A percentile compares a stretch with the other conserved stretches of the same genome.
Conservation (phyloP, 345 rosid genomes). For the Acer yangbiense region DNA sequence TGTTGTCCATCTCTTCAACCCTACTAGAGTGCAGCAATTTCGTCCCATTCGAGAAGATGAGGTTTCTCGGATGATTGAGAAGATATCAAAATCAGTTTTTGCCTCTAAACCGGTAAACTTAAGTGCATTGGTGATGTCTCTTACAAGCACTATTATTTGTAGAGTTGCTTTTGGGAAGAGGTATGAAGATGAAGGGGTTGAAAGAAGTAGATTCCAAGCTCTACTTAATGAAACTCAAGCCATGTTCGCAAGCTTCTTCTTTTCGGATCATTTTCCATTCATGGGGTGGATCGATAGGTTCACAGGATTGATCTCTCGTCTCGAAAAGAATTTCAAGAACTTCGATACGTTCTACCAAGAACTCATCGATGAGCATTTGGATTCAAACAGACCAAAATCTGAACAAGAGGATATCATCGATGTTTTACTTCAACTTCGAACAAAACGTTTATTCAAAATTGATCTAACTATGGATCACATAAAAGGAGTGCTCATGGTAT, state of each 20-base stretch:
- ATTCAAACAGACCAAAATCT: neutral
- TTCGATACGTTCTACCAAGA: slow-evolving; percentile 33
- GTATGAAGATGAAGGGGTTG: slow-evolving; percentile 22
- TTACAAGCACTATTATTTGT: slow-evolving; percentile 23
- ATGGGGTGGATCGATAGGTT: slow-evolving; percentile 34
- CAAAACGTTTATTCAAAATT: slow-evolving; percentile 16
- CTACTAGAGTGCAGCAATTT: slow-evolving; percentile 25
- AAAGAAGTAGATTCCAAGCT: slow-evolving; percentile 16
- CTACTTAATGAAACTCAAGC: slow-evolving; percentile 31
- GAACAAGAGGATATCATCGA: slow-evolving; percentile 31
- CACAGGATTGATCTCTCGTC: slow-evolving; percentile 16
- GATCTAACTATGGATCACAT: slow-evolving; percentile 33
- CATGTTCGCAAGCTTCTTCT: slow-evolving; percentile 21
- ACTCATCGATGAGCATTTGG: slow-evolving; percentile 40
- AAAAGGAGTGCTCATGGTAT: slow-evolving; percentile 44
- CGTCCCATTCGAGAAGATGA: slow-evolving; percentile 28
- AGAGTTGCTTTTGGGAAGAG: slow-evolving; percentile 39
- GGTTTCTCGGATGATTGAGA: slow-evolving; percentile 25
- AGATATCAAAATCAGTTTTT: slow-evolving; percentile 4
- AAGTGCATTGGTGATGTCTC: slow-evolving; percentile 19
- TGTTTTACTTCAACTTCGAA: slow-evolving; percentile 24
- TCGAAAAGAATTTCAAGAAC: slow-evolving; percentile 26
- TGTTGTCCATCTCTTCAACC: slow-evolving; percentile 30
- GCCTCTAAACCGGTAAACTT: slow-evolving; percentile 12
- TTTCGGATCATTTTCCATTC: slow-evolving; percentile 32